Percentiles rank a stretch among this genome's conserved stretches.
phyloP scores from a whole-genome alignment of 2,329 filamentous ascomycete genomes.

The Beauveria asiatica region DNA sequence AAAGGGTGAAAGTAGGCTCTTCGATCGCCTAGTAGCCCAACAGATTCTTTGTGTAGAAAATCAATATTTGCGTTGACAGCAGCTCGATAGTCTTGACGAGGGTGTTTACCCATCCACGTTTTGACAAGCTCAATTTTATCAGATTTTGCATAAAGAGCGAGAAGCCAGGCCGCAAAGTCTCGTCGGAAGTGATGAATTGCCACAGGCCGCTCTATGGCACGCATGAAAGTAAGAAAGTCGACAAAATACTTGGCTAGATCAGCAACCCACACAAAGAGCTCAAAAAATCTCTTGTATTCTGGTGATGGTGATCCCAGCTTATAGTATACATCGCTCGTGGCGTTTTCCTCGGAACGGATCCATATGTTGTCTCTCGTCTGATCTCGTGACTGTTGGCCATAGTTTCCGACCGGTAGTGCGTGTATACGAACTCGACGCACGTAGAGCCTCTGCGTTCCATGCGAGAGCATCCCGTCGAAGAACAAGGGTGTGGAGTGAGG shows the following conservation, averaged over 20 bases:
- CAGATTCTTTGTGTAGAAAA: conserved; percentile 59
- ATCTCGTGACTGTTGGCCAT: conserved; percentile 38
- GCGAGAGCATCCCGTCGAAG: conserved; percentile 53
- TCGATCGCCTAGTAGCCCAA: conserved; percentile 34
- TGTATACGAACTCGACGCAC: conserved; percentile 49
- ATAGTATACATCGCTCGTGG: conserved; percentile 49
- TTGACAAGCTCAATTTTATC: conserved; percentile 28
- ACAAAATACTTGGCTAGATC: conserved; percentile 64
- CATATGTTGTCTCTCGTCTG: conserved; percentile 50
- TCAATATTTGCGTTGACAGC: conserved; percentile 50
- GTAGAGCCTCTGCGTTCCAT: conserved; percentile 35
- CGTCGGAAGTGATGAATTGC: conserved; percentile 47
- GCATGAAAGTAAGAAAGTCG: conserved; percentile 47
- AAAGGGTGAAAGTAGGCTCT: conserved; percentile 32
- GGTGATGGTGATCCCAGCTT: conserved; percentile 44
- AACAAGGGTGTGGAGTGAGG: conserved; percentile 31
- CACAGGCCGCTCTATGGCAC: conserved; percentile 27
- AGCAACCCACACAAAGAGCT: conserved; percentile 61
- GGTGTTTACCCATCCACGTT: conserved; percentile 46
- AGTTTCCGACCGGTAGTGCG: conserved; percentile 57
- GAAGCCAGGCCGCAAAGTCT: conserved; percentile 51
- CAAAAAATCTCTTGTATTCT: conserved; percentile 55
- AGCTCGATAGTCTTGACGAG: conserved; percentile 51
- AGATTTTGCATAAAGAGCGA: conserved; percentile 32
- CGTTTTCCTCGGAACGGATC: conserved; percentile 48